Evolutionary conservation across 1,284 basidiomycete species (phyloP).

Genomic region (Gomphus bonarii): DNA sequence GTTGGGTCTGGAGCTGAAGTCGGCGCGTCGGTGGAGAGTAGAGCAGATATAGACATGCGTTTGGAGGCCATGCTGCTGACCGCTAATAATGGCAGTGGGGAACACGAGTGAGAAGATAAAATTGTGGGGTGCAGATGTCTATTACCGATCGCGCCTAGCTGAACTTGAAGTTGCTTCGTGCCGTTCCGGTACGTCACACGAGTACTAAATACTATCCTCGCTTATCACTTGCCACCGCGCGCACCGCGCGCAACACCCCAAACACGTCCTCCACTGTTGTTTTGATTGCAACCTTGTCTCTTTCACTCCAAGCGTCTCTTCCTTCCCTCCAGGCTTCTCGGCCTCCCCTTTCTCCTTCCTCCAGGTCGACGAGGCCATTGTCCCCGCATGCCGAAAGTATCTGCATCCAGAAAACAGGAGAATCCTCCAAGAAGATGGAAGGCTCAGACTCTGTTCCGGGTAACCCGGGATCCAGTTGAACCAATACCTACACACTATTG

Average conservation of each 20-base stretch:
- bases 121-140: neutral
- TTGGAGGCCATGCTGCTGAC: constrained; percentile 4
- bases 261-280: neutral
- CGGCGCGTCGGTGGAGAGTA: constrained; percentile 5
- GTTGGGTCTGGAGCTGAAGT: constrained; percentile 10
- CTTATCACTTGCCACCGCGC: neutral
- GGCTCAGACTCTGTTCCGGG: constrained; percentile 10
- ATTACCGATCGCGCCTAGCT: neutral
- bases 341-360: neutral
- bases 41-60: constrained; percentile 9
- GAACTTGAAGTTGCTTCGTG: neutral
- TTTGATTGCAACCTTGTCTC: no score
- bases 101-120: neutral
- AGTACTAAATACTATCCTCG: no score
- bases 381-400: neutral
- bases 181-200: neutral
- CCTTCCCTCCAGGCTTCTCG: neutral
- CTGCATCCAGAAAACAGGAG: neutral
- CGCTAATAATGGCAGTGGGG: neutral
- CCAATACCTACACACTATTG: constrained; percentile 66
- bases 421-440: neutral
- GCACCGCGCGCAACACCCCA: no score
- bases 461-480: constrained; percentile 60
- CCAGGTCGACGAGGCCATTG: neutral
- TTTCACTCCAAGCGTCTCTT: neutral